Evolutionary conservation across 345 rosid species (phyloP), one percentile per base, ranked within the genome.

Genomic region (Ceriops zippeliana): DNA sequence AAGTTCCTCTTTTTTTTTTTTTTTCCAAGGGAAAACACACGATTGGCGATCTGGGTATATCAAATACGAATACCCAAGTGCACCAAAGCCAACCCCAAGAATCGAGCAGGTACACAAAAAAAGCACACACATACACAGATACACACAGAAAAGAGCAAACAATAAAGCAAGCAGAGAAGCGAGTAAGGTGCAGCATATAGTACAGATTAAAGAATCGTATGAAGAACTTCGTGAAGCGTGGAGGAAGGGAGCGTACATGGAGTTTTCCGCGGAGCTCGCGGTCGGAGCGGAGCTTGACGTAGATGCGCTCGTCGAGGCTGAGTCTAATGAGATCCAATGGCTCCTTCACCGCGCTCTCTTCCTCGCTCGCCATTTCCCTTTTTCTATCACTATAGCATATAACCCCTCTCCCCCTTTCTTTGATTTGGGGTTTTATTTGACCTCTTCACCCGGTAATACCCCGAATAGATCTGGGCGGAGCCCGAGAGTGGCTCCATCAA

Each of bases 211-310:
- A 35, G 46, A 37, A 37, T 37, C 10, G 46, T 9, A 11, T 42
- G 24, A 27, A 3, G 30, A 6, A 22, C 3, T 7, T 2, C 15
- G 13, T 2, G 24, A 9, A 54, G 28, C 27, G 58, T 53, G 17
- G 28, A 11, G 26, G 10, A 32, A 58, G 28, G 38, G 7, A 2
- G 9, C 80, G 19, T 70, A 90, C 99, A 76, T 95, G 99, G 72
- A 95, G 97, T 85, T 95, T 95, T 78, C 99, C 99, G 52, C 99
- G 97, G 72, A 96, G 99, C 68, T 96, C 99, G 52, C 99, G 98
- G 67, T 96, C 99, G 62, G 98, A 89, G 20, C 99, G 90, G 80
- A 96, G 98, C 89, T 96, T 96, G 79, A 96, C 99, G 69, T 96
- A 90, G 80, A 96, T 96, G 63, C 98, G 96, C 85, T 96, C 99